Base-by-base conservation (phyloP, 2,329 filamentous ascomycete species). In the Drechslerella dactyloides region DNA sequence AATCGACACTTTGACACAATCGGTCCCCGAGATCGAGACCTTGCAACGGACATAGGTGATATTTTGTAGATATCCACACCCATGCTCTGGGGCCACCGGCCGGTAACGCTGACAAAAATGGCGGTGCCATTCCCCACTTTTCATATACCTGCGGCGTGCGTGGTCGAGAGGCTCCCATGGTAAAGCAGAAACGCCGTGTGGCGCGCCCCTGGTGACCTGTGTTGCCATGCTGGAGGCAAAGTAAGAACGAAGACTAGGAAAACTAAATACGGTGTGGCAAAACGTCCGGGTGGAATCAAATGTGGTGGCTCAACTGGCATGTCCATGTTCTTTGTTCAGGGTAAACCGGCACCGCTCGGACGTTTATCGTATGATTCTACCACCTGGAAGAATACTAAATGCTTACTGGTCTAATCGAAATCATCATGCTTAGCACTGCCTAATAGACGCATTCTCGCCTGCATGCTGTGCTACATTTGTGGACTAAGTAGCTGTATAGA, bases 261-360 rank as follows among this genome's bases (percentile, higher is more conserved):
- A 35, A 60, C 23, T 15, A n/a, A 60, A 52, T 60, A 60, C 50
- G 50, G 57, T 60, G 57, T 60, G 57, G 58, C 58, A 62, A 62
- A 62, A 62, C 23, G 23, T 42, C 7, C n/a, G 2, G 15, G 44
- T 10, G 2, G n/a, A 10, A 21, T 19, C 7, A 11, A 23, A 37
- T 15, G 35, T 37, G 35, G 35, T 15, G 15, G 7, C 15, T 13
- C 3, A 44, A 30, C 50, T 30, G 30, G 19, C 48, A 40, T 60
- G 19, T 8, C 8, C 27, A 33, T 50, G 17, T 35, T 24, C 35
- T 30, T 27, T 23, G 30, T 21, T 8, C 24, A 10, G 27, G 13
- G 10, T 27, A 24, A 15, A 44, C 4, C 40, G 4, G 40, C 30
- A 13, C 17, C 17, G 44, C 48, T 62, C 58, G 50, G 58, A 54